These are phyloP conservation scores for Lepidopterella palustris DNA, from an alignment of 495 filamentous ascomycete species.

Conservation along the genomic window DNA sequence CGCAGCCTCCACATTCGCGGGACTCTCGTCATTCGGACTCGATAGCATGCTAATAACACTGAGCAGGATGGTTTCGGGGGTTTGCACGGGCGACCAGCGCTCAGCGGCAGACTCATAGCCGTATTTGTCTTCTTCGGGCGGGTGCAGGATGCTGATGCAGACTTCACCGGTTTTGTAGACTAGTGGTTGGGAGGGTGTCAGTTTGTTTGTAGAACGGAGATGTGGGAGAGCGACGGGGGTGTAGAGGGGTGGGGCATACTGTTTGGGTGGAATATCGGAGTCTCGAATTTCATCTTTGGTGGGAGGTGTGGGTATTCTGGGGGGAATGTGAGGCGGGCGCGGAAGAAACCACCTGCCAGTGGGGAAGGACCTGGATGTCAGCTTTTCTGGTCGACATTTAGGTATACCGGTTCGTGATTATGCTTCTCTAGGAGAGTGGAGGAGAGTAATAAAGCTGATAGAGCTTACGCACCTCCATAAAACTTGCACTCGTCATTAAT, in stretches of 20 bases:
- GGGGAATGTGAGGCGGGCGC: constrained; percentile 71
- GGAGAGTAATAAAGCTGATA: background rate
- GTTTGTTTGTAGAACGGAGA: too few relatives aligned
- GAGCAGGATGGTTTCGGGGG: constrained; percentile 87
- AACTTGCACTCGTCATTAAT: constrained; percentile 93
- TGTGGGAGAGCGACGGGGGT: background rate
- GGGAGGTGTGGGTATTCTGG: constrained; percentile 81
- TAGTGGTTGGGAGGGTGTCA: constrained; percentile 23
- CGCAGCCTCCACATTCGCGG: constrained; percentile 91
- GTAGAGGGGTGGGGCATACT: constrained; percentile 42
- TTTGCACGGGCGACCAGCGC: constrained; percentile 95
- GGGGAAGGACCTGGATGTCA: constrained; percentile 76
- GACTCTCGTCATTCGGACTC: constrained; percentile 90
- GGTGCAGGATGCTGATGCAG: constrained; percentile 95
- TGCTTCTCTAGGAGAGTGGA: background rate
- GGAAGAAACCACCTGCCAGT: constrained; percentile 81
- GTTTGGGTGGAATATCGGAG: constrained; percentile 90
- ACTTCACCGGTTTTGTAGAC: constrained; percentile 85
- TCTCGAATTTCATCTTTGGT: constrained; percentile 85
- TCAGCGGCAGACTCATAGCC: constrained; percentile 91
- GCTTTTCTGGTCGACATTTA: background rate
- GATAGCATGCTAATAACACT: constrained; percentile 91
- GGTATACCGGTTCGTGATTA: background rate
- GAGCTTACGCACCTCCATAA: constrained; percentile 70
- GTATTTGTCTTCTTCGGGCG: constrained; percentile 91